Evolutionary conservation across 192 early-diverging fungal genomes (phyloP), one percentile per base, ranked within the genome.

Genomic region (Diversispora eburnea): DNA sequence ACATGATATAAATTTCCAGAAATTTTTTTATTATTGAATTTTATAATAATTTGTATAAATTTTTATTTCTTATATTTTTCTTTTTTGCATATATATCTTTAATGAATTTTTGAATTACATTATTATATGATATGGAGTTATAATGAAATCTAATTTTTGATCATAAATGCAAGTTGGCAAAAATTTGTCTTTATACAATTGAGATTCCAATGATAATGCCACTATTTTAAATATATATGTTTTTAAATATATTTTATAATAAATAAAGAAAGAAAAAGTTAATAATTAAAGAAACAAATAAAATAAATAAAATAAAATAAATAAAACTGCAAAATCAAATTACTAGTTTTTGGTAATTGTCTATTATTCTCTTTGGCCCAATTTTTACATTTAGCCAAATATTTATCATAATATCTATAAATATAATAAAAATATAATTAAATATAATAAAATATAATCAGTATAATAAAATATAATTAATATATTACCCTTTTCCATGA

Each of bases 401-500:
- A 73, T 43, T 42, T 43, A 54, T 73, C 72, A 63, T 73, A 73
- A 54, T 63, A 73, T 33, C 72, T 73, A 19, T 19, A 25, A 33
- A n/a, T 25, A 66, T n/a, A 33, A 4, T 20, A 0, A 25, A 49
- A 66, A 0, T 6, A 25, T 12, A 42, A 54, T 54, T 42, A 61
- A 22, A 61, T 42, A 61, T 12, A 1, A 9, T 61, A 61, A 3
- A 5, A 25, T 39, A 61, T 13, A n/a, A n/a, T n/a, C n/a, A n/a
- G n/a, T 25, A 15, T 12, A 42, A 12, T n/a, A 10, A 61, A 52
- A 69, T 41, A 10, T 4, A 56, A 41, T 5, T n/a, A 15, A 5
- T 55, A 55, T 8, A 55, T 55, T 63, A 73, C 72, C 72, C 72
- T 54, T 73, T 73, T 12, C 72, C 72, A 51, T 73, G 72, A 8